These are phyloP conservation scores for Sclerotinia nivalis DNA, from an alignment of 2,329 filamentous ascomycete genomes.

Conservation along the genomic window DNA sequence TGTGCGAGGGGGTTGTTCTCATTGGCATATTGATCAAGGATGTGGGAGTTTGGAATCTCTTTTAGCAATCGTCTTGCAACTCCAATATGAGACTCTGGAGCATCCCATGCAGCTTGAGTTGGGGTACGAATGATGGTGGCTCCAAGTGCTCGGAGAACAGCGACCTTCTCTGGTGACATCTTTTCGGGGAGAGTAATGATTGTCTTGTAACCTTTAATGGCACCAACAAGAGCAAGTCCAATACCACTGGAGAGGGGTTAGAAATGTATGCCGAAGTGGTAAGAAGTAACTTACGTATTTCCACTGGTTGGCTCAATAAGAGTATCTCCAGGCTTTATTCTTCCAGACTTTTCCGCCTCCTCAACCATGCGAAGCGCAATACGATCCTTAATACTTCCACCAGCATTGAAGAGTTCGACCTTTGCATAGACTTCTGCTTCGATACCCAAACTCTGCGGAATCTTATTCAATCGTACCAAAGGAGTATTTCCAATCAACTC, in stretches of 20 bases:
- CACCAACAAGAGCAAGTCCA: constrained; percentile 87
- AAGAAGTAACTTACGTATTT: constrained; percentile 65
- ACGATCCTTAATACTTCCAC: constrained; percentile 90
- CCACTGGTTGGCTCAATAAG: constrained; percentile 97
- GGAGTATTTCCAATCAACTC: constrained; percentile 95
- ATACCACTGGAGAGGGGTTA: constrained; percentile 62
- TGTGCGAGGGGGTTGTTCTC: constrained; percentile 89
- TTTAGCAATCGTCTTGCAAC: constrained; percentile 88
- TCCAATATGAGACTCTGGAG: constrained; percentile 94
- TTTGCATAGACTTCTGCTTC: constrained; percentile 89
- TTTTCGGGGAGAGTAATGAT: constrained; percentile 99
- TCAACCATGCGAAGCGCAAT: constrained; percentile 98
- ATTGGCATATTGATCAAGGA: constrained; percentile 95
- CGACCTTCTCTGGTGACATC: constrained; percentile 98
- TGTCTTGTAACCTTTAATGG: constrained; percentile 96
- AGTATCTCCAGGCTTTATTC: constrained; percentile 96
- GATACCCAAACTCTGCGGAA: constrained; percentile 87
- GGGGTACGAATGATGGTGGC: constrained; percentile 98
- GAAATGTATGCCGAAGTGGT: background rate
- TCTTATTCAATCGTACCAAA: constrained; percentile 89
- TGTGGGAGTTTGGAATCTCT: constrained; percentile 95
- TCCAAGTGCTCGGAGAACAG: constrained; percentile 87
- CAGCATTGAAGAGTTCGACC: constrained; percentile 90
- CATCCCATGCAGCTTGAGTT: constrained; percentile 92
- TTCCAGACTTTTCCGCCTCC: constrained; percentile 84